Evolutionary conservation across 2,329 filamentous ascomycete genomes (phyloP).

Genomic region (Colletotrichum sp.): DNA sequence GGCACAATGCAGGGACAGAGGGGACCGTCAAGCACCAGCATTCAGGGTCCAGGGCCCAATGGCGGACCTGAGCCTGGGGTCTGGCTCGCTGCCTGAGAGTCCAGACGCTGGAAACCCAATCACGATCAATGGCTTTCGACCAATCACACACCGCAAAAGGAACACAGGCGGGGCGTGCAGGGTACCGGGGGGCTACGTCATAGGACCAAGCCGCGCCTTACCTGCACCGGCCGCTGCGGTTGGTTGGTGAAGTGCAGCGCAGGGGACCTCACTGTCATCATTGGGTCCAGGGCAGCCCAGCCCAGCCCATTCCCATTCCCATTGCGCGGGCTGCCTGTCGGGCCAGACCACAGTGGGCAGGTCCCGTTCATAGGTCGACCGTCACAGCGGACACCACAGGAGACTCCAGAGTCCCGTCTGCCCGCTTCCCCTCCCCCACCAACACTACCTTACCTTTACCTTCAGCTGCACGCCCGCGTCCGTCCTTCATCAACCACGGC

Average conservation of each 20-base stretch:
- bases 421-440: not conserved
- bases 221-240: not conserved
- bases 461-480: not conserved
- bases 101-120: not conserved
- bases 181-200: not conserved
- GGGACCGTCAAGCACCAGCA: not conserved
- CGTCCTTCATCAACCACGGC: not conserved
- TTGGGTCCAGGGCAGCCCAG: not conserved
- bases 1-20: not conserved
- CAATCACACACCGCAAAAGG: not conserved
- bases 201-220: not conserved
- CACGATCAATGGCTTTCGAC: not conserved
- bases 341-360: not conserved
- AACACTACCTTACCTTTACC: not conserved
- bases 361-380: not conserved
- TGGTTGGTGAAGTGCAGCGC: not conserved
- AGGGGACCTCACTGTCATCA: not conserved
- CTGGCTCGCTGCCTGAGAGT: not conserved
- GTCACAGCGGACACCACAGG: not conserved
- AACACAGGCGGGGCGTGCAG: not conserved
- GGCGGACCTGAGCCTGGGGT: not conserved
- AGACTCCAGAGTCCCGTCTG: not conserved
- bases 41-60: constrained; percentile 9
- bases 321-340: not conserved
- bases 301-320: not conserved